Evolutionary conservation across 176 grass and related monocot genomes (phyloP), one percentile per base, ranked within the genome.

Genomic region (Urochloa ruziziensis): DNA sequence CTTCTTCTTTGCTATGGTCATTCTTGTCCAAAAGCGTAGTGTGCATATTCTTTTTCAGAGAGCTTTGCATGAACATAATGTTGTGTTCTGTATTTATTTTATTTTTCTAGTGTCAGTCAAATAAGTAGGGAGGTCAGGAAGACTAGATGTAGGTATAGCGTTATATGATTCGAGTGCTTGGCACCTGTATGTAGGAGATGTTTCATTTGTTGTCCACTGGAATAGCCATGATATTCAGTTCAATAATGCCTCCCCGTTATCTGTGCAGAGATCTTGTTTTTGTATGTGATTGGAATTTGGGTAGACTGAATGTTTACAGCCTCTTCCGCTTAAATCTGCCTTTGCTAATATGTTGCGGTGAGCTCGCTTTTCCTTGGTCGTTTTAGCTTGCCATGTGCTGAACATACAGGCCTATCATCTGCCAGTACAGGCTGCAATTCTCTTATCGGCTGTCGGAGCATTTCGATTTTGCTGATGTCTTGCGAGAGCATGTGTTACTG

Each of bases 31-130:
- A 29, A 80, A 68, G 61, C 49, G 4, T 64, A 75, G 3, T 30
- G 79, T 77, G 62, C 53, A 76, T 87, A 82, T 84, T 73, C 46
- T 28, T 65, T 88, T 56, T 33, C 47, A 5, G 8, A 58, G 35
- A 57, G 58, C 67, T 66, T 67, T 79, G 36, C 59, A 39, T 59
- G 56, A 17, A 27, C n/a, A 49, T 74, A 28, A 64, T 12, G 23
- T 36, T 6, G 17, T 82, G 17, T 24, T 17, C 40, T 67, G n/a
- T 82, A 81, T 68, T 82, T 29, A 48, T 66, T 59, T 68, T 17
- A 0, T 49, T n/a, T 81, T 75, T 57, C 23, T 82, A 82, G 39
- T 69, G 12, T 36, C 51, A 69, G 39, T 24, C 14, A 61, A 76
- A 82, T 44, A 82, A 30, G 48, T 29, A 69, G 62, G 29, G 14